Conservation (phyloP, 352 stramenopile species). For the Phytophthora ramorum region DNA sequence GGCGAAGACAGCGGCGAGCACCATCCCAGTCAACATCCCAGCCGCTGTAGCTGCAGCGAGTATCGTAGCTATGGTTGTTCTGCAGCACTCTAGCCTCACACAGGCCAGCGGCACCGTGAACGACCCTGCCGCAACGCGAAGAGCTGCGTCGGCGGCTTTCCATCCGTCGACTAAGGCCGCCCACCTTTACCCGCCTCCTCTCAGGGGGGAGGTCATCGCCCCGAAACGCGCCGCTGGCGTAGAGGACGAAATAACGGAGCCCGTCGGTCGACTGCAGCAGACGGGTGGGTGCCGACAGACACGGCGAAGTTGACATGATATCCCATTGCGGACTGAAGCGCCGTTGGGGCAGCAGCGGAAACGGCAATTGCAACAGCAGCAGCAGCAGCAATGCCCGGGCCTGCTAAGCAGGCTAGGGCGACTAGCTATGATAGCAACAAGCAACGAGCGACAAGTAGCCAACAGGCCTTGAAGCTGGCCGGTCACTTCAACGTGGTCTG, state of each 20-base stretch:
- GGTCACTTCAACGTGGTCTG: slow-evolving; percentile 30
- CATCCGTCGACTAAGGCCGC: slow-evolving; percentile 5
- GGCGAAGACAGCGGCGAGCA: too few relatives aligned
- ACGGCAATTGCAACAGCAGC: too few relatives aligned
- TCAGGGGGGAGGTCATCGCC: slow-evolving; percentile 4
- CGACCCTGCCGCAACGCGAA: not conserved
- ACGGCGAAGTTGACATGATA: slow-evolving; percentile 28
- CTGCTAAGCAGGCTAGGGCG: too few relatives aligned
- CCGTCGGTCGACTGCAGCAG: slow-evolving; percentile 9
- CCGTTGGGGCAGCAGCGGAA: not conserved
- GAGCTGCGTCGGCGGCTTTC: not conserved
- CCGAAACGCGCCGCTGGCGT: slow-evolving; percentile 3
- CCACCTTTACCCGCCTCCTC: slow-evolving; percentile 8
- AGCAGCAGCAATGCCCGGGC: too few relatives aligned
- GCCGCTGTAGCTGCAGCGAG: too few relatives aligned
- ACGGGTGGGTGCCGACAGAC: slow-evolving; percentile 13
- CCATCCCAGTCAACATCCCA: too few relatives aligned
- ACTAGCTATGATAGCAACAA: too few relatives aligned
- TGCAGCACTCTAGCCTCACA: too few relatives aligned
- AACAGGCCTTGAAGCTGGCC: not conserved
- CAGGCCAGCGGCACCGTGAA: not conserved
- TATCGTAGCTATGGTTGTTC: too few relatives aligned
- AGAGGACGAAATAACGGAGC: slow-evolving; percentile 12
- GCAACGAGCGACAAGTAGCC: not conserved
- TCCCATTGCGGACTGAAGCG: slow-evolving; percentile 19